phyloP scores from a whole-genome alignment of 495 filamentous ascomycete species.

The Endocarpon pusillum region DNA sequence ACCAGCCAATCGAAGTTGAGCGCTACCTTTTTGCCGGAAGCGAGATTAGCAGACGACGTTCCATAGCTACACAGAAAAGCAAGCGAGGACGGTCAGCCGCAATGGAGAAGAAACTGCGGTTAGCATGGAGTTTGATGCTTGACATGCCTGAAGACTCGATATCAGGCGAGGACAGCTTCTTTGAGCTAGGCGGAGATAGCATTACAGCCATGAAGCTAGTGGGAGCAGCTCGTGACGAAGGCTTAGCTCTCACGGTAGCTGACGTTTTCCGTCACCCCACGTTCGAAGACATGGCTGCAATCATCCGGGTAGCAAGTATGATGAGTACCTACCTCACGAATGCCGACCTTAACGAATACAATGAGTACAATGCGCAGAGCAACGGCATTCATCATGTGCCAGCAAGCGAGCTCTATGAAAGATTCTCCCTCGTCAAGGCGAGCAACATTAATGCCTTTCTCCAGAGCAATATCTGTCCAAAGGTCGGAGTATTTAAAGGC shows the following conservation, averaged over 20 bases:
- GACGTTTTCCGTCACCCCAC: constrained; percentile 31
- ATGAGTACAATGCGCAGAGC: constrained; percentile 8
- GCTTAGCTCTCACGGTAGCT: constrained; percentile 37
- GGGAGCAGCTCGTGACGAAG: constrained; percentile 35
- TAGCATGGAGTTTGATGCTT: constrained; percentile 28
- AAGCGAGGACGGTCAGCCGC: constrained; percentile 11
- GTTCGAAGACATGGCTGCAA: constrained; percentile 28
- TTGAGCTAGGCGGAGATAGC: constrained; percentile 33
- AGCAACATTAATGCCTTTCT: constrained; percentile 25
- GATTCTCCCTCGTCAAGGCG: constrained; percentile 27
- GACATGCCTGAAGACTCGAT: constrained; percentile 23
- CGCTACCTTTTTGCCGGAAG: constrained; percentile 9
- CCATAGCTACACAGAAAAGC: constrained; percentile 6
- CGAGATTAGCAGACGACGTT: constrained; percentile 12
- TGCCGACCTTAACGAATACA: constrained; percentile 5
- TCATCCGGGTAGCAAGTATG: constrained; percentile 15
- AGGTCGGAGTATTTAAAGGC: constrained; percentile 36
- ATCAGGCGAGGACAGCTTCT: constrained; percentile 29
- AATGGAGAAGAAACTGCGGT: constrained; percentile 24
- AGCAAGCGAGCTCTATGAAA: constrained; percentile 18
- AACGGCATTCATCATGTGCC: constrained; percentile 1
- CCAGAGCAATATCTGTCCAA: constrained; percentile 31
- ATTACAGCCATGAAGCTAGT: constrained; percentile 55
- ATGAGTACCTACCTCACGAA: constrained; percentile 9
- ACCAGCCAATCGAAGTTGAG: constrained; percentile 8